Evolutionary conservation across 2,329 filamentous ascomycete genomes (phyloP).

Genomic region (Claviceps paspali): DNA sequence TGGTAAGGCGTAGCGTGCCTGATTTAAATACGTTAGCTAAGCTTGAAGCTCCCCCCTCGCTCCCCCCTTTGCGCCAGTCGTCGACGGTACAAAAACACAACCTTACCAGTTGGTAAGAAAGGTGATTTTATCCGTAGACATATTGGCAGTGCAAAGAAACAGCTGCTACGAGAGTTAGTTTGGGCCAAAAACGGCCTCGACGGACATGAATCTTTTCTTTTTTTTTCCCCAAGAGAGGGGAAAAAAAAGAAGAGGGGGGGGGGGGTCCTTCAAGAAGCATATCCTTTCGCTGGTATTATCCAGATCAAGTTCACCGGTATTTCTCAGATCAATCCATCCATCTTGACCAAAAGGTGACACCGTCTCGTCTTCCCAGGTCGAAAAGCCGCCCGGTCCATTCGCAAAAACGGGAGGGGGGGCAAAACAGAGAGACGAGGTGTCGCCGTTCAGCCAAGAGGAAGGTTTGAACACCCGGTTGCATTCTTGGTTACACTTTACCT

Average conservation of each 20-base stretch:
- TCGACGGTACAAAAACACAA: not conserved
- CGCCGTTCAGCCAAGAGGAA: too few relatives aligned
- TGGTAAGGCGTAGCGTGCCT: conserved; percentile 77
- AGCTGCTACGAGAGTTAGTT: conserved; percentile 33
- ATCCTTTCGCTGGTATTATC: conserved; percentile 80
- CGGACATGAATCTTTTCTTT: conserved; percentile 20
- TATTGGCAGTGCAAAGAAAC: conserved; percentile 32
- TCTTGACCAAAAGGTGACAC: not conserved
- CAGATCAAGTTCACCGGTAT: conserved; percentile 78
- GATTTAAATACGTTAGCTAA: too few relatives aligned
- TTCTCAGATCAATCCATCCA: conserved; percentile 47
- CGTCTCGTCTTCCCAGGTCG: too few relatives aligned
- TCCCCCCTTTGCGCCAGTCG: too few relatives aligned
- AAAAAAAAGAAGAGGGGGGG: not conserved
- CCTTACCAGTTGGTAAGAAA: conserved; percentile 69
- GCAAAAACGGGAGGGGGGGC: conserved; percentile 9
- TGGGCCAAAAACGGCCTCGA: conserved; percentile 14
- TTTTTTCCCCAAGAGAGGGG: too few relatives aligned
- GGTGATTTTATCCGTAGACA: conserved; percentile 75
- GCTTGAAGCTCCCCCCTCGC: too few relatives aligned
- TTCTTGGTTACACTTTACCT: conserved; percentile 31
- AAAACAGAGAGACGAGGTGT: too few relatives aligned
- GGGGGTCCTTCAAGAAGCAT: conserved; percentile 47
- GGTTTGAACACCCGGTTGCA: conserved; percentile 32
- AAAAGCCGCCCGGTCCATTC: not conserved